Evolutionary conservation across 179 eudicot genomes (phyloP), one percentile per base, ranked within the genome.

Genomic region (Beta macrorhiza): DNA sequence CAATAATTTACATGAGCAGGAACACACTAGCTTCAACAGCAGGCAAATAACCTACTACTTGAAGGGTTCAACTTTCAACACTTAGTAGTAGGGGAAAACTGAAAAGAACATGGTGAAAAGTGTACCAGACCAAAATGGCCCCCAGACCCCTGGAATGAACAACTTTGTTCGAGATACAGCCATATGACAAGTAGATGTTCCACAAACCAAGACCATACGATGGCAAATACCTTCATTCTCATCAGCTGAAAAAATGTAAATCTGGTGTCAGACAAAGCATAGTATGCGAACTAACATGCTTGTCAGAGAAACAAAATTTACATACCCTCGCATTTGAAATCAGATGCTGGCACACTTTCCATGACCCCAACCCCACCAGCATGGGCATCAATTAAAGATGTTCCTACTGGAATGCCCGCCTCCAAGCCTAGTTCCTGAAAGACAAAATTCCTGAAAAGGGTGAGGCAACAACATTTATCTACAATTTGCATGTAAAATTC

Each of bases 121-220:
- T 78, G 22, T 91, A 93, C 99, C 99, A 78, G 99, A 95, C 99
- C 98, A 95, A 88, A 86, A 95, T 78, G 99, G 99, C 67, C 99
- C 99, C 99, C 98, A 93, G 63, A 95, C 92, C 84, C 99, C 98
- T 65, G 99, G 97, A 77, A 95, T 92, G 85, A 95, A 93, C 82
- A 94, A 81, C 86, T 94, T 96, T 87, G 79, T 87, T 83, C 81
- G 85, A 37, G 99, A 96, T 19, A 94, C 89, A 81, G 98, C 96
- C 99, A 96, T 94, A 81, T 96, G 99, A 82, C 99, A 96, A 49
- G 98, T 96, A 85, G 99, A 96, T 78, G 99, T 96, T 89, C 99
- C 99, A 87, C 99, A 96, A 13, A 96, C 99, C 83, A 96, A 87
- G 64, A 96, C 99, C 98, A 96, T 88, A 67, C 97, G 94, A 82